These are phyloP conservation scores for Spirogloea muscicola DNA, from an alignment of 139 green algal species.

Conservation along the genomic window DNA sequence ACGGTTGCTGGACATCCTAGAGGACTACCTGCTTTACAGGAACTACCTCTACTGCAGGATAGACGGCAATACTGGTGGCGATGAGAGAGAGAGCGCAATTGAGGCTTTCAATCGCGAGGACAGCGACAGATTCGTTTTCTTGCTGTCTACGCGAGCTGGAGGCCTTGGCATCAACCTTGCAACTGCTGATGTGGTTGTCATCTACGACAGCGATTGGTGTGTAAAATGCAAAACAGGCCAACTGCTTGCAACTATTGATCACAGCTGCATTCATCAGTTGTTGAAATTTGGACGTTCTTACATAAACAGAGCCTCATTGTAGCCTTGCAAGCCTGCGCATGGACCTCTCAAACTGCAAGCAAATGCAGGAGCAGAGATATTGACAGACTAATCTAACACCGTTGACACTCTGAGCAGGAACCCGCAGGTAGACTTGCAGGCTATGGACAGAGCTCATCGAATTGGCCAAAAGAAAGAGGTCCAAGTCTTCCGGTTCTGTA, in stretches of 20 bases:
- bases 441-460: slow-evolving; percentile 97
- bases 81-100: slow-evolving; percentile 90
- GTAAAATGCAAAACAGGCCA: too few species aligned
- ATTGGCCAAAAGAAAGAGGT: slow-evolving; percentile 99
- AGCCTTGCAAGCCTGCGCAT: too few species aligned
- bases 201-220: slow-evolving; percentile 90
- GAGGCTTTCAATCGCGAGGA: slow-evolving; percentile 82
- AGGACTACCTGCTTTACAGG: slow-evolving; percentile 88
- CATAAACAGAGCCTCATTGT: too few species aligned
- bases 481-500: slow-evolving; percentile 88
- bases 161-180: slow-evolving; percentile 96
- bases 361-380: too few species aligned
- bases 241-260: too few species aligned
- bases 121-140: slow-evolving; percentile 90
- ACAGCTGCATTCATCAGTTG: neutral
- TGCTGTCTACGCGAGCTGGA: slow-evolving; percentile 91
- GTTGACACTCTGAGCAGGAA: too few species aligned
- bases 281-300: neutral
- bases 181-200: slow-evolving; percentile 93
- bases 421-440: slow-evolving; percentile 80
- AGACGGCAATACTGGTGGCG: slow-evolving; percentile 92
- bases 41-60: slow-evolving; percentile 88
- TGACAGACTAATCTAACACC: too few species aligned
- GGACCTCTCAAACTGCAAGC: too few species aligned
- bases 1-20: slow-evolving; percentile 91